A percentile compares a stretch with the other conserved stretches of the same genome.
These are phyloP conservation scores for Tulasnella calospora DNA, from an alignment of 768 basidiomycete genomes.

Conservation along the genomic window DNA sequence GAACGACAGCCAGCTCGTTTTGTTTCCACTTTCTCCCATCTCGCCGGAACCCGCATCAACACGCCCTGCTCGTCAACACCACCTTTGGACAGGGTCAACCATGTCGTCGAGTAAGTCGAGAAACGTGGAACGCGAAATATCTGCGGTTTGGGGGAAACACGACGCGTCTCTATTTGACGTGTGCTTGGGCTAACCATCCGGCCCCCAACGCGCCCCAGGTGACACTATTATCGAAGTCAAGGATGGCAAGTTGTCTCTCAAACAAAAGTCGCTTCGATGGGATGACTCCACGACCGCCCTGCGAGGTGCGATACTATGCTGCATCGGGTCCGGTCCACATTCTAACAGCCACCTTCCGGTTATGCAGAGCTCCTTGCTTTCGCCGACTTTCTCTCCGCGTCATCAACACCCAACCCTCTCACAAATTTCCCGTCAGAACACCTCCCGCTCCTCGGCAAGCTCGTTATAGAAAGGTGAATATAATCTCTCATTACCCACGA, in stretches of 20 bases:
- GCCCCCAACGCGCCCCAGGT: not conserved
- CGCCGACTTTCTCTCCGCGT: constrained; percentile 49
- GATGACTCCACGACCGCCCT: constrained; percentile 5
- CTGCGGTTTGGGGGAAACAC: not conserved
- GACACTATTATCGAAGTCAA: constrained; percentile 17
- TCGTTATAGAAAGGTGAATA: constrained; percentile 77
- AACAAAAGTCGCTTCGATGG: constrained; percentile 54
- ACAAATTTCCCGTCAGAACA: constrained; percentile 60
- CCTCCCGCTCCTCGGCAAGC: constrained; percentile 69
- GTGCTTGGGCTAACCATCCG: not conserved
- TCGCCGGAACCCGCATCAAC: not conserved
- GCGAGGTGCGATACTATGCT: constrained; percentile 15
- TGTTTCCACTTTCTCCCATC: constrained; percentile 16
- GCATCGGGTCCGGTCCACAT: not conserved
- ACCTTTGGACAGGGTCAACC: not conserved
- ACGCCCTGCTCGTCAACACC: not conserved
- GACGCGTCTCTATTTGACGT: not conserved
- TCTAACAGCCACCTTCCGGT: not conserved
- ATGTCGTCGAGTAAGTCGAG: constrained; percentile 13
- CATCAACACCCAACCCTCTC: constrained; percentile 62
- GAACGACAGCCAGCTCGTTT: constrained; percentile 8
- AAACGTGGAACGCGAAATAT: not conserved
- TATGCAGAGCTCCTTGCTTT: constrained; percentile 31
- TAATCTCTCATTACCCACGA: not conserved
- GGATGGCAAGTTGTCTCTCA: constrained; percentile 66